phyloP scores from a whole-genome alignment of 495 filamentous ascomycete genomes.

The Talaromyces proteolyticus region DNA sequence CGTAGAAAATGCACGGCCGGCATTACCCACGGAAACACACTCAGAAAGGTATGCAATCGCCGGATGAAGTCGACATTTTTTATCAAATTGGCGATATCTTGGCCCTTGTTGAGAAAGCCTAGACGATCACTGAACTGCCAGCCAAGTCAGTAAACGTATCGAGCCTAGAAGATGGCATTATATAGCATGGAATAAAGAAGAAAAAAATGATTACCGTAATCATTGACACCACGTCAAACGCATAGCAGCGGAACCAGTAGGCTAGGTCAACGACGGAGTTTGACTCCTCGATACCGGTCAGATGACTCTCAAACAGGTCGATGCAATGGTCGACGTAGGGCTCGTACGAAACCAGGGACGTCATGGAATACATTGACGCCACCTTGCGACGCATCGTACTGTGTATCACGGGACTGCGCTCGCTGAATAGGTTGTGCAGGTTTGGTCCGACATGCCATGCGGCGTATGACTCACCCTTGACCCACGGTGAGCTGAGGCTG shows the following conservation, averaged over 20 bases:
- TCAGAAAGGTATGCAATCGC: too few relatives aligned
- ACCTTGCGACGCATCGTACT: slow-evolving; percentile 9
- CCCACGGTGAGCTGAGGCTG: slow-evolving; percentile 10
- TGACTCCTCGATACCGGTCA: slow-evolving; percentile 16
- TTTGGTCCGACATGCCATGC: slow-evolving; percentile 5
- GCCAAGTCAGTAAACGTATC: too few relatives aligned
- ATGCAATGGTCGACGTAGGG: slow-evolving; percentile 37
- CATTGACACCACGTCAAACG: slow-evolving; percentile 51
- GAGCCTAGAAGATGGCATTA: too few relatives aligned
- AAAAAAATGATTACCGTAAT: too few relatives aligned
- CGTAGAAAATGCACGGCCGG: neutral
- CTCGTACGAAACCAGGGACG: slow-evolving; percentile 37
- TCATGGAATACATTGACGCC: slow-evolving; percentile 36
- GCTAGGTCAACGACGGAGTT: slow-evolving; percentile 1
- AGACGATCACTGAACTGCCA: slow-evolving; percentile 49
- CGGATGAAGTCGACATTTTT: slow-evolving; percentile 31
- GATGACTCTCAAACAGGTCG: slow-evolving; percentile 21
- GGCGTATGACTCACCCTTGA: slow-evolving; percentile 9
- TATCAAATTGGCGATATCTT: slow-evolving; percentile 51
- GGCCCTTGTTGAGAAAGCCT: slow-evolving; percentile 49
- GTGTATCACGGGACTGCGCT: slow-evolving; percentile 14
- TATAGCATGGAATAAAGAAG: too few relatives aligned
- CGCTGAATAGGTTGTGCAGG: slow-evolving; percentile 16
- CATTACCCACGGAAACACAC: too few relatives aligned
- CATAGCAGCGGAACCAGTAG: slow-evolving; percentile 40